Evolutionary conservation across 306 rosid species (phyloP).

Genomic region (Quercus rubra): DNA sequence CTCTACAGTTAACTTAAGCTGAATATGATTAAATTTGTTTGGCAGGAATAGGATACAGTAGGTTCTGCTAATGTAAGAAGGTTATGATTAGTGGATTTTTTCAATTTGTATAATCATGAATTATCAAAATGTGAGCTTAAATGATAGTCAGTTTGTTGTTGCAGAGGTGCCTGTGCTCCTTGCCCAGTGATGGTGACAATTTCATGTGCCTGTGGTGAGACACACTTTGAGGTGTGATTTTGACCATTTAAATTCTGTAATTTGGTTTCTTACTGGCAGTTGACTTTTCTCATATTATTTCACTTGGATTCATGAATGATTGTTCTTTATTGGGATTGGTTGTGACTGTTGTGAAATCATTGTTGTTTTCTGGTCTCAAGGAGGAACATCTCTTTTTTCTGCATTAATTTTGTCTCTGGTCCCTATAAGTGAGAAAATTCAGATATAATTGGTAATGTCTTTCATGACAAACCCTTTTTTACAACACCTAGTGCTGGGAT

Average conservation of each 20-base stretch:
- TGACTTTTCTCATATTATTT: not conserved
- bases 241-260: slow-evolving; percentile 13
- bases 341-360: slow-evolving; percentile 11
- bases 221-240: slow-evolving; percentile 80
- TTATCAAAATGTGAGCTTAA: not conserved
- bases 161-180: slow-evolving; percentile 98
- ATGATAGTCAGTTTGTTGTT: slow-evolving; percentile 34
- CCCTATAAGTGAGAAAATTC: not conserved
- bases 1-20: not conserved
- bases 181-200: slow-evolving; percentile 96
- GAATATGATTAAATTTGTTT: not conserved
- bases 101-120: slow-evolving; percentile 14
- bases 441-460: not conserved
- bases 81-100: not conserved
- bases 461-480: not conserved
- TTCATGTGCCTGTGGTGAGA: slow-evolving; percentile 85
- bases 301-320: slow-evolving; percentile 3
- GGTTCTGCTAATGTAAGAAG: not conserved
- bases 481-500: not conserved
- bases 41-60: not conserved
- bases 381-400: not conserved
- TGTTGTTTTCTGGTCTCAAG: not conserved
- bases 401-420: not conserved
- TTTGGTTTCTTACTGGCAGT: slow-evolving; percentile 12
- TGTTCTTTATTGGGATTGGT: slow-evolving; percentile 14